Base-by-base conservation (phyloP, 2,329 filamentous ascomycete species). In the Penicillium corylophilum region DNA sequence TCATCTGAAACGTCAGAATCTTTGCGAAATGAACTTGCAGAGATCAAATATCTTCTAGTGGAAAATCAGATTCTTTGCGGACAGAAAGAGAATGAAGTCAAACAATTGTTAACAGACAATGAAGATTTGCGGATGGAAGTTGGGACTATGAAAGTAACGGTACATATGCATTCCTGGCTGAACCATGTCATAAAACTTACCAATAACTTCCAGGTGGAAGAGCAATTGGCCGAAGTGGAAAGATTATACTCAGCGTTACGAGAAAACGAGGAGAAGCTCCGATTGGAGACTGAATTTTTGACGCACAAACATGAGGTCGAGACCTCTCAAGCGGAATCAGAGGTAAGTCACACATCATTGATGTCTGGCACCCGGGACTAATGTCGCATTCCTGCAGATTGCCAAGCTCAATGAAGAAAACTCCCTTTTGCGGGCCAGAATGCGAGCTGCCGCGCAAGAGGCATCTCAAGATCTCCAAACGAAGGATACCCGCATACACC, bases 401-500 rank as follows among this genome's bases (percentile, higher is more conserved):
- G 45, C 54, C 3, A 57, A 58, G 24, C 59, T 64, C 39, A 63
- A 63, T 26, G 61, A 66, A 18, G 62, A 68, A 33, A 61, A 60
- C n/a, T 44, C 45, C 6, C 51, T 56, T n/a, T 43, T 73, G 33
- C 64, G 63, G 40, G 46, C 46, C 10, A 46, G 48, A 22, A 63
- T 70, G 53, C 63, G 69, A 22, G 51, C 56, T 46, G 51, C 61
- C 28, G 62, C 60, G 15, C 55, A 51, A 10, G 59, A 63, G 49
- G 56, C 63, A 5, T 54, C 56, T 3, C 69, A 62, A 26, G 64
- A 68, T 8, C 44, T 65, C n/a, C 66, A 70, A 47, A 46, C 51
- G 10, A 71, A 65, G 45, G 63, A 66, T 13, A 68, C 64, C 48
- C 59, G 60, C 24, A 65, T 72, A 36, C 57, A 66, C 9, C 56